Percentiles rank a stretch among this genome's conserved stretches.
phyloP scores from a whole-genome alignment of 139 green algal species.

The Desmodesmus armatus region DNA sequence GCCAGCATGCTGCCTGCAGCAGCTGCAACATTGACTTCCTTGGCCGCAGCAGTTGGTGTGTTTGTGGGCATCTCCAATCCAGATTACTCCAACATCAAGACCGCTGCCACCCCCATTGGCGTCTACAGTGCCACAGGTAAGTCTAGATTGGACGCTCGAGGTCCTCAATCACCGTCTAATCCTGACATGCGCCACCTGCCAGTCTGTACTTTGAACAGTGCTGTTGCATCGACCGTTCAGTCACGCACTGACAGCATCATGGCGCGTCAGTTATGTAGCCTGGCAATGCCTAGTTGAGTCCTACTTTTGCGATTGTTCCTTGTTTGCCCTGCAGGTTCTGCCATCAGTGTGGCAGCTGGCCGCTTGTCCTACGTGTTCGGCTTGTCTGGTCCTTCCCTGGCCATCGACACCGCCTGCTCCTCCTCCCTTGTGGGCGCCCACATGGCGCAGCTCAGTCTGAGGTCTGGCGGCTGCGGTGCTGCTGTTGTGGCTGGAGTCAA shows the following conservation, averaged over 20 bases:
- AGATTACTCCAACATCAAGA: slow-evolving; percentile 69
- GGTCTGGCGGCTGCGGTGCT: slow-evolving; percentile 32
- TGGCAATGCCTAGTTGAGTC: too few species aligned
- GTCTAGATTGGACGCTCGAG: background rate
- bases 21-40: slow-evolving; percentile 52
- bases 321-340: slow-evolving; percentile 58
- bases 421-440: slow-evolving; percentile 77
- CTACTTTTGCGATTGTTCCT: background rate
- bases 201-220: too few species aligned
- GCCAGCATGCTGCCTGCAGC: slow-evolving; percentile 42
- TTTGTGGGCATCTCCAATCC: slow-evolving; percentile 63
- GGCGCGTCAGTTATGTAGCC: background rate
- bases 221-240: too few species aligned
- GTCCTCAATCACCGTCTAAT: background rate
- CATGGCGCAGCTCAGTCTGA: slow-evolving; percentile 51
- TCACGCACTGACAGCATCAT: background rate
- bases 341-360: slow-evolving; percentile 78
- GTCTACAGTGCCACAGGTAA: slow-evolving; percentile 72
- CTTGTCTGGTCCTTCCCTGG: slow-evolving; percentile 73
- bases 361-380: slow-evolving; percentile 86
- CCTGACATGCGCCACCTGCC: background rate
- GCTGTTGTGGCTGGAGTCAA: slow-evolving; percentile 60
- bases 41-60: slow-evolving; percentile 55
- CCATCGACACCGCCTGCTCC: slow-evolving; percentile 87
- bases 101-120: slow-evolving; percentile 57